Evolutionary conservation across 1,284 basidiomycete species (phyloP), one percentile per base, ranked within the genome.

Genomic region (Clitocybe nebularis): DNA sequence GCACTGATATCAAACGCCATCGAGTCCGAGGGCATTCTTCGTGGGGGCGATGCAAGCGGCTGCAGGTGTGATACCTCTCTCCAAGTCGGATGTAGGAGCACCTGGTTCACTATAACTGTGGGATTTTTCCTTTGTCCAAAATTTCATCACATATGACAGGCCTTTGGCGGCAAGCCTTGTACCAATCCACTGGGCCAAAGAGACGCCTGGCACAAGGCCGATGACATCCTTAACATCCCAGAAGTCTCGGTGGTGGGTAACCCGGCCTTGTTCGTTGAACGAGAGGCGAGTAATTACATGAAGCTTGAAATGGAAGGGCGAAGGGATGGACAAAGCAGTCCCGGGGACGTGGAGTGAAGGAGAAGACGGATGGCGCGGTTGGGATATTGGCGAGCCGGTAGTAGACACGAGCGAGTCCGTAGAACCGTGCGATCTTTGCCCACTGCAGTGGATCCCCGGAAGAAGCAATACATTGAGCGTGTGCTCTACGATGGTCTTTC

Each of bases 171-270:
- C 67, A 14, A 82, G 60, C 26, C 85, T 72, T 33, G 77, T 72
- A 33, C 70, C 68, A 32, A 86, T 67, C 83, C 84, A 89, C 48
- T 84, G 77, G 1, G 72, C 72, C 29, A 81, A 60, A 4, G 74
- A 71, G 49, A 78, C 71, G 3, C 85, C 84, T 3, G 85, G 85
- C 5, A 87, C 58, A 32, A 88, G 71, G 22, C 76, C 77, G 51
- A 84, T 64, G 46, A 85, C 66, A 52, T 87, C 84, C 57, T 79
- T 69, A 50, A 84, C 68, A 55, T 88, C 83, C 84, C 83, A 87
- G 34, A 84, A 72, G 54, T 88, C 84, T 20, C 83, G 72, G 53
- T 88, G 86, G 51, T 81, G 74, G 1, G 81, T 81, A 41, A 89
- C 80, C 41, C 72, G 74, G 8, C 80, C 82, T 55, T 80, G 79